These are phyloP conservation scores for Diutina scorzettiae DNA, from an alignment of 1,139 yeast species.

Conservation along the genomic window DNA sequence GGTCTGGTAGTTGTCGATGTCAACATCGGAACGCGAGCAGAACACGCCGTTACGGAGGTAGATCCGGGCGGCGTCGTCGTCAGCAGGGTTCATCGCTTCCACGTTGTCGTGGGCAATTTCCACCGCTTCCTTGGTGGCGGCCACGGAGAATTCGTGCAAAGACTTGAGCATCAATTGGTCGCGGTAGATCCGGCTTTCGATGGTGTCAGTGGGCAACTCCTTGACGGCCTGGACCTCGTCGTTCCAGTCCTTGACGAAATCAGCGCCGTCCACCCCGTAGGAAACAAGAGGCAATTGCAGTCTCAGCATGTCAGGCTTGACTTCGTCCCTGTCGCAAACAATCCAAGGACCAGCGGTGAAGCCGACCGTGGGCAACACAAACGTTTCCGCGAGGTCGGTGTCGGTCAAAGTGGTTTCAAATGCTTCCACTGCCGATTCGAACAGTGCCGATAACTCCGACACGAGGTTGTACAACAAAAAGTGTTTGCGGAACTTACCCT, in stretches of 20 bases:
- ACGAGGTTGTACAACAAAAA: conserved; percentile 45
- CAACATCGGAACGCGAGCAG: conserved; percentile 39
- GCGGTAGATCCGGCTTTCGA: conserved; percentile 61
- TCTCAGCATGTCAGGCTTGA: conserved; percentile 47
- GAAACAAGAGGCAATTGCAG: conserved; percentile 43
- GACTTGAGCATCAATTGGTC: conserved; percentile 66
- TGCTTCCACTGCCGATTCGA: conserved; percentile 26
- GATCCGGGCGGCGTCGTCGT: conserved; percentile 47
- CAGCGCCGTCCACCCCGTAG: conserved; percentile 51
- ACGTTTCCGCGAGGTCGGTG: conserved; percentile 43
- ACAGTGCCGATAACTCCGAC: conserved; percentile 40
- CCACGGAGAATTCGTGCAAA: conserved; percentile 65
- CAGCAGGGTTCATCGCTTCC: conserved; percentile 70
- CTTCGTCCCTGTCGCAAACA: conserved; percentile 19
- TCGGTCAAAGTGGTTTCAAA: conserved; percentile 17
- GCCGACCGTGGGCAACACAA: conserved; percentile 47
- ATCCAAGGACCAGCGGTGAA: conserved; percentile 71
- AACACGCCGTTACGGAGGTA: conserved; percentile 76
- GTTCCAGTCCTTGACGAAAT: conserved; percentile 67
- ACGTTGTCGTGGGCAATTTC: conserved; percentile 65
- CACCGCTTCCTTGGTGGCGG: conserved; percentile 73
- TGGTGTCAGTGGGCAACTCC: conserved; percentile 47
- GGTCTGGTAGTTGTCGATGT: conserved; percentile 19
- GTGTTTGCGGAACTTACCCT: conserved; percentile 22
- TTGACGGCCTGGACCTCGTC: conserved; percentile 78